Evolutionary conservation across 768 basidiomycete genomes (phyloP), one percentile per base, ranked within the genome.

Genomic region (Tricholoma sp.): DNA sequence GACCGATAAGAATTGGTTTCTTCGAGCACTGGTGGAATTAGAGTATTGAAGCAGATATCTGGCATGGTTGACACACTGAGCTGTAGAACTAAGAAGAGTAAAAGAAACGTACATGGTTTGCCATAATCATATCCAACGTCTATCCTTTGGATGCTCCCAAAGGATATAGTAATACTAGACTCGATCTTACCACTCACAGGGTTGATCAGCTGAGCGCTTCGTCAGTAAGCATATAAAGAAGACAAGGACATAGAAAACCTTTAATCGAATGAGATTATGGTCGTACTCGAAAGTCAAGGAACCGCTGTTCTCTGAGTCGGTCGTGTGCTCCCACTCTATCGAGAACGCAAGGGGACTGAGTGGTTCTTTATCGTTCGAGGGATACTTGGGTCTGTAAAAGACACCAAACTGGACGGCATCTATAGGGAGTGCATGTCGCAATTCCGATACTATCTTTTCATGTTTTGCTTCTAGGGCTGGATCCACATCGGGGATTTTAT

Each of bases 21-120:
- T 63, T 89, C 87, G 12, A 91, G 69, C 8, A 80, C 68, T 0
- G 89, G 86, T 4, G 91, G 89, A 0, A 79, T 82, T 28, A 80
- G 63, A 4, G 84, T 76, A 59, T 89, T 85, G 55, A 90, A 88
- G 64, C 85, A 84, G 24, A 88, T 71, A 67, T 83, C 88, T 89
- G 29, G 9, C n/a, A 6, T 42, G 29, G 29, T 28, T 37, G 18
- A 10, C 49, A n/a, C n/a, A n/a, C n/a, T 48, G 52, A 56, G 59
- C 57, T 56, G 63, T 8, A 24, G 15, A 54, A 7, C 13, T 44
- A 67, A 5, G 52, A 52, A 28, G 47, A 36, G 32, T 45, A n/a
- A 36, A 47, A 42, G 44, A 34, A 20, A 72, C 81, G 55, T 62
- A 89, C 88, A 90, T 37, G 85, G 86, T 44, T 81, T 76, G 15